A percentile compares a stretch with the other conserved stretches of the same genome.
Conservation (phyloP, 345 rosid species). For the Geranium rotundifolium region DNA sequence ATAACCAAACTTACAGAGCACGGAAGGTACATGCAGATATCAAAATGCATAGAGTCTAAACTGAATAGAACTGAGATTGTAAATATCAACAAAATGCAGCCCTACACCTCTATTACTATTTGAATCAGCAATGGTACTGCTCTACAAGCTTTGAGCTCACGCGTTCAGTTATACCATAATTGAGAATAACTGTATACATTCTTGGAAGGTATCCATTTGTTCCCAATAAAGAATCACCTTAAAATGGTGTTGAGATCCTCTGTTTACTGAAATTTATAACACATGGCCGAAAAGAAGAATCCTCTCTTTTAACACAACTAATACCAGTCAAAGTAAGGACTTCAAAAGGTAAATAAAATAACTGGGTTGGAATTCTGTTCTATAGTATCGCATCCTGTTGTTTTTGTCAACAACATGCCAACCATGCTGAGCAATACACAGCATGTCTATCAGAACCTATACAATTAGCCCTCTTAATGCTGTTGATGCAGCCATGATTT, state of each 20-base stretch:
- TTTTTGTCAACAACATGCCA: neutral
- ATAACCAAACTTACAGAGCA: slow-evolving; percentile 5
- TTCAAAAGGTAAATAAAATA: neutral
- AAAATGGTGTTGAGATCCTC: neutral
- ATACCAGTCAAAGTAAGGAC: neutral
- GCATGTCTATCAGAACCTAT: neutral
- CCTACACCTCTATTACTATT: neutral
- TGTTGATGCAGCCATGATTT: neutral
- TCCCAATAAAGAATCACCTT: neutral
- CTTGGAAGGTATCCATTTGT: neutral
- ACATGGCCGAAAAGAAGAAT: neutral
- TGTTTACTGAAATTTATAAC: neutral
- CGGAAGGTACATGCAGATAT: neutral
- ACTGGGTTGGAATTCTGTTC: neutral
- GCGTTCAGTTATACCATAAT: neutral
- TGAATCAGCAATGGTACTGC: neutral
- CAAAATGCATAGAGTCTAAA: neutral
- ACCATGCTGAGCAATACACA: neutral
- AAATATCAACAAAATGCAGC: no score
- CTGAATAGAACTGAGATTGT: no score
- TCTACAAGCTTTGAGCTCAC: neutral
- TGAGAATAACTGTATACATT: neutral
- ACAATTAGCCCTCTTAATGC: neutral
- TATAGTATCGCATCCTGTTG: neutral
- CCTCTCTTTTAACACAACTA: neutral